Evolutionary conservation across 306 rosid species (phyloP).

Genomic region (Cicer pinnatifidum): DNA sequence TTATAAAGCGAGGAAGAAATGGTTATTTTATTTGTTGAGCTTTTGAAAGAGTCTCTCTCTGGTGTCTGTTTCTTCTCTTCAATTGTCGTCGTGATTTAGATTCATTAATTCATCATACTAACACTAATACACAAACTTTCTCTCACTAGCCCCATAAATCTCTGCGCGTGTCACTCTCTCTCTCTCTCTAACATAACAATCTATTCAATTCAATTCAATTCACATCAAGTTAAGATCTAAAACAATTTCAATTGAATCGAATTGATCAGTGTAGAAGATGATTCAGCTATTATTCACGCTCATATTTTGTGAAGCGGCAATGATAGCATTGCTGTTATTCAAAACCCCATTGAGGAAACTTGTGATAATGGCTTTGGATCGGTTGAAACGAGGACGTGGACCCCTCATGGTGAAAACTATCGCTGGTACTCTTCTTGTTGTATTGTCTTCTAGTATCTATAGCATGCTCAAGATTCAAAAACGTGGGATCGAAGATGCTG

Average conservation of each 20-base stretch:
- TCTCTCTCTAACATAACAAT: not conserved
- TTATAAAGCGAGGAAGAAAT: slow-evolving; percentile 7
- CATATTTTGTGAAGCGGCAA: slow-evolving; percentile 64
- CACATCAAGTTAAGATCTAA: not conserved
- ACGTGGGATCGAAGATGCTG: slow-evolving; percentile 68
- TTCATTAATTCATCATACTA: slow-evolving; percentile 7
- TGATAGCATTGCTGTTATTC: slow-evolving; percentile 63
- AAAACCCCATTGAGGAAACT: slow-evolving; percentile 87
- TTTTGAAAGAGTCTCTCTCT: slow-evolving; percentile 32
- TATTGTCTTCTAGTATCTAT: slow-evolving; percentile 59
- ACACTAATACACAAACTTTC: slow-evolving; percentile 31
- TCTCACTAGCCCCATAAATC: slow-evolving; percentile 7
- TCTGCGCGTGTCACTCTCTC: no score
- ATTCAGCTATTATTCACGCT: slow-evolving; percentile 65
- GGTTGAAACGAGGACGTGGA: slow-evolving; percentile 81
- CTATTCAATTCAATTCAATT: not conserved
- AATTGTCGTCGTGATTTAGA: not conserved
- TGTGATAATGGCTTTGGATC: slow-evolving; percentile 72
- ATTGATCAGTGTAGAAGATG: slow-evolving; percentile 50
- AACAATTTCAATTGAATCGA: slow-evolving; percentile 26
- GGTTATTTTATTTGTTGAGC: not conserved
- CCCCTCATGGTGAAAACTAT: slow-evolving; percentile 81
- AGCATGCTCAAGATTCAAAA: slow-evolving; percentile 64
- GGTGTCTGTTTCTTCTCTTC: slow-evolving; percentile 16
- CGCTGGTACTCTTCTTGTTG: slow-evolving; percentile 61